Base-by-base conservation (phyloP, 1,139 yeast genomes). In the Spencermartinsiella ligniputridi region DNA sequence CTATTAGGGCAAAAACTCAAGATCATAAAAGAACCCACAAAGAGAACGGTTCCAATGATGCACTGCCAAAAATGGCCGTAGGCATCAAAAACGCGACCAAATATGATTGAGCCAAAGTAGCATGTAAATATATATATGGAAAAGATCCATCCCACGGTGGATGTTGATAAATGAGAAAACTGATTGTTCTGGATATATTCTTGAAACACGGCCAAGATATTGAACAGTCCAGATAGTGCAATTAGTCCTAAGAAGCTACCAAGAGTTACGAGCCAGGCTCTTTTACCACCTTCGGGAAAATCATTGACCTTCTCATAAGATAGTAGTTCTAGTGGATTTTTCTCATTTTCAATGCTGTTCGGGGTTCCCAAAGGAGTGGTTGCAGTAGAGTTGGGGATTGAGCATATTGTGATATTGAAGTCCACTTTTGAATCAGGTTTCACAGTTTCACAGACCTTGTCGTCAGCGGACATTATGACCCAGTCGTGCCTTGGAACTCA, bases 171-270 rank as follows among this genome's bases (percentile, higher is more conserved):
- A 29, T 67, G 50, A 2, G 68, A 62, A 40, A 82, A 65, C 54
- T 79, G 84, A 56, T 81, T 75, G 8, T 67, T 62, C 2, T 81
- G 69, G 12, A 83, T 72, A 53, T 82, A 81, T 0, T 86, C 75
- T 61, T 83, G 83, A 40, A 83, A 72, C 0, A 87, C 88, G 48
- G 92, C 92, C 27, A 79, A 64, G 1, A 86, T 70, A 56, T 83
- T 83, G 56, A 81, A 71, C 19, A 82, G 61, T 2, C 94, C 94
- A 59, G 83, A 81, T 20, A 72, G 77, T 2, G 81, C 77, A 11
- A 77, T 65, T 36, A 83, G 60, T 0, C 90, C 92, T 50, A 81
- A 58, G 50, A 80, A 80, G 0, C 83, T 74, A 0, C 90, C 90
- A 5, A 79, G 52, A 0, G 79, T 73, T 0, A 80, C 81, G 11